A percentile compares a stretch with the other conserved stretches of the same genome.
phyloP scores from a whole-genome alignment of 305 asterid species.

The Fraxinus albicans region DNA sequence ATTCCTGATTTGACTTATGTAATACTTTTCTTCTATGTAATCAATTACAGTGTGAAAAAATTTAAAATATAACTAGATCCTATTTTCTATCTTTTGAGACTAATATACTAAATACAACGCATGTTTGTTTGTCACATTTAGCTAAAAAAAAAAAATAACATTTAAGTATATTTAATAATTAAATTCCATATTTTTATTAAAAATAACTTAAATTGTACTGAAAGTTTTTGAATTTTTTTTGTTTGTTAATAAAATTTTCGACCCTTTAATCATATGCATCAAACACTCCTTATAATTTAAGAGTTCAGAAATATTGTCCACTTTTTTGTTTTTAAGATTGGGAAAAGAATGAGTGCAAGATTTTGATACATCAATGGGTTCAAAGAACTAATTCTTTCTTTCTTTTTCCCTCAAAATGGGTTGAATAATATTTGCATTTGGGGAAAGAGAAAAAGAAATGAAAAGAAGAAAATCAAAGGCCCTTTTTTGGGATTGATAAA shows the following conservation, averaged over 20 bases:
- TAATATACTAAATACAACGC: not conserved
- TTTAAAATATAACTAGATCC: not conserved
- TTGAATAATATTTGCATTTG: not conserved
- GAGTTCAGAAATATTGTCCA: not conserved
- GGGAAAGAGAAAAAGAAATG: not conserved
- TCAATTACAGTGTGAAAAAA: not conserved
- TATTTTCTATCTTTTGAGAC: not conserved
- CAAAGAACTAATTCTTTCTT: not conserved
- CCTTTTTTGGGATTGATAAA: constrained; percentile 18
- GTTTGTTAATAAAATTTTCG: not conserved
- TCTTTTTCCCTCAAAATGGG: not conserved
- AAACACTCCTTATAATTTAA: not conserved
- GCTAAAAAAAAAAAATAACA: not conserved
- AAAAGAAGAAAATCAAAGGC: constrained; percentile 7
- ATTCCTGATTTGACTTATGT: not conserved
- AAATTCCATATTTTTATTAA: not conserved
- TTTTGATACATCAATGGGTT: not conserved
- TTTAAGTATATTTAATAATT: not conserved
- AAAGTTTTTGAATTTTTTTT: not conserved
- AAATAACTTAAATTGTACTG: not conserved
- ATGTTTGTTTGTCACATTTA: not conserved
- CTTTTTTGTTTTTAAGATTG: not conserved
- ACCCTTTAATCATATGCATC: not conserved
- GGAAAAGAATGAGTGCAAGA: not conserved
- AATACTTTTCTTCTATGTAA: not conserved